Conservation (phyloP, 768 basidiomycete genomes). For the Tricholomella constricta region DNA sequence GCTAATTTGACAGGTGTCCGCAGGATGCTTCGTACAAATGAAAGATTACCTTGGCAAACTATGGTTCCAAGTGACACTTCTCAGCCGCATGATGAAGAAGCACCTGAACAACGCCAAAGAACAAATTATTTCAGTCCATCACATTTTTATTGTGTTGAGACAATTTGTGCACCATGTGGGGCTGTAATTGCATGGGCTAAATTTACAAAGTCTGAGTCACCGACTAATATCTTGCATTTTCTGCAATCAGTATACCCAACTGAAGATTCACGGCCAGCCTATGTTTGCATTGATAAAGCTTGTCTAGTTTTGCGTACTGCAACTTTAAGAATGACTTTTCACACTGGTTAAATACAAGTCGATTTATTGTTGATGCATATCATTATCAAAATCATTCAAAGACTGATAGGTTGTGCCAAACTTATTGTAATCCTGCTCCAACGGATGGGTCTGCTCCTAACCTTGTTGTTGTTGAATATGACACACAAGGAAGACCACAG, state of each 20-base stretch:
- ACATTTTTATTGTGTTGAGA: too few species aligned
- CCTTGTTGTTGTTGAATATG: conserved; percentile 9
- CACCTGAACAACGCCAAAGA: conserved; percentile 7
- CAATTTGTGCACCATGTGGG: conserved; percentile 31
- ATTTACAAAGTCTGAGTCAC: conserved; percentile 29
- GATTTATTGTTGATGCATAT: too few species aligned
- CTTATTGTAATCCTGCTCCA: too few species aligned
- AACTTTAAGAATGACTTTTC: too few species aligned
- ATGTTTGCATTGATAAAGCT: too few species aligned
- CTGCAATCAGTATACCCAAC: conserved; percentile 23
- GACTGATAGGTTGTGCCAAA: conserved; percentile 14
- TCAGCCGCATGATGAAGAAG: conserved; percentile 20
- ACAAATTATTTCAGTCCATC: too few species aligned
- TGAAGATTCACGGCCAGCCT: conserved; percentile 17
- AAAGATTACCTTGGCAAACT: conserved; percentile 17
- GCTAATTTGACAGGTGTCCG: conserved; percentile 18
- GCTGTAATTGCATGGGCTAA: too few species aligned
- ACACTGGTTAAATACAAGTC: neutral
- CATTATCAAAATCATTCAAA: conserved; percentile 14
- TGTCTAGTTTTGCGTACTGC: too few species aligned
- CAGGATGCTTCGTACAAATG: conserved; percentile 4
- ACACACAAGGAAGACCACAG: conserved; percentile 7
- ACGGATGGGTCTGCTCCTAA: too few species aligned
- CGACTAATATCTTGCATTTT: conserved; percentile 21
- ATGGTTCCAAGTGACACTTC: neutral